Conservation (phyloP, 2,329 filamentous ascomycete genomes). For the Trichoderma cornu-damae region DNA sequence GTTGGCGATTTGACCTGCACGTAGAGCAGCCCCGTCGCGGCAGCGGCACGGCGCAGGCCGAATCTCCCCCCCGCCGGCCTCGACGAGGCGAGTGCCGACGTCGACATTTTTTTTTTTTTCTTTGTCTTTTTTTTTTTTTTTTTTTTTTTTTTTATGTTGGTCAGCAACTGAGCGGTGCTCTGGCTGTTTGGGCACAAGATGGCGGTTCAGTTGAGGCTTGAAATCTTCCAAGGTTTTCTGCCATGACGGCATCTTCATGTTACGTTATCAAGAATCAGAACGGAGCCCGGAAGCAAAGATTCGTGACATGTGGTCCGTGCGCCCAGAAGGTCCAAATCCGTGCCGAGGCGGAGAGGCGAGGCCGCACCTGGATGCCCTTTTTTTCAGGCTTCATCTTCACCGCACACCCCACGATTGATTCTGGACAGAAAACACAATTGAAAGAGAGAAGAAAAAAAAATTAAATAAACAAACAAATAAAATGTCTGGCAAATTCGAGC, state of each 20-base stretch:
- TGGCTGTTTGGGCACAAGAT: no score
- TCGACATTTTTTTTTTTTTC: no score
- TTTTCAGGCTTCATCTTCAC: neutral
- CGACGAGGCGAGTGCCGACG: conserved; percentile 33
- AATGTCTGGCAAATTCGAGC: conserved; percentile 67
- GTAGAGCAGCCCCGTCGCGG: conserved; percentile 30
- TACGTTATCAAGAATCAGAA: no score
- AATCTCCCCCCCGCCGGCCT: conserved; percentile 31
- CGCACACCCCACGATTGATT: neutral
- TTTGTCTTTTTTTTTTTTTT: no score
- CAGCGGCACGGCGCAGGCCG: conserved; percentile 28
- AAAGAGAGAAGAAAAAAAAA: no score
- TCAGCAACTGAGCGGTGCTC: no score
- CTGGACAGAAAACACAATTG: no score
- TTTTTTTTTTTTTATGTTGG: no score
- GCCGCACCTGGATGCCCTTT: neutral
- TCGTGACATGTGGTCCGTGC: conserved; percentile 19
- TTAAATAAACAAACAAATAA: no score
- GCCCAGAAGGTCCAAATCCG: neutral
- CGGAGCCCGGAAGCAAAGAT: neutral
- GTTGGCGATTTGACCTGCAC: conserved; percentile 30
- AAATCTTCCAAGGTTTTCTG: conserved; percentile 15
- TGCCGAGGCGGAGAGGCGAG: conserved; percentile 10
- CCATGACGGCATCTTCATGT: conserved; percentile 14
- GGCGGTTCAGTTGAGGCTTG: no score